phyloP scores from a whole-genome alignment of 768 basidiomycete genomes.

The Asterophora lycoperdoides region DNA sequence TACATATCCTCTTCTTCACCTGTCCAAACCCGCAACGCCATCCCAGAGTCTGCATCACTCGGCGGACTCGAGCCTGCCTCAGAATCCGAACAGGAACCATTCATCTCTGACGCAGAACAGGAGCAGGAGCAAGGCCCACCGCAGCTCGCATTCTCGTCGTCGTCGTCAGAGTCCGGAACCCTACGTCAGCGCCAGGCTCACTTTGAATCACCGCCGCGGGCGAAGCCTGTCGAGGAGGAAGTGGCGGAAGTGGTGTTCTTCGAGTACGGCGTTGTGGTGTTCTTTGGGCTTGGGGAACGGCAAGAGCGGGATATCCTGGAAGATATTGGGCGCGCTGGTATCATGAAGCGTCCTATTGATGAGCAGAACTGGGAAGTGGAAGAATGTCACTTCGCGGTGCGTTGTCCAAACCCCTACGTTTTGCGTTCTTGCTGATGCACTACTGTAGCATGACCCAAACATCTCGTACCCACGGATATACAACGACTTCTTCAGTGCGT shows the following conservation, averaged over 20 bases:
- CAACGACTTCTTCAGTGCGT: slow-evolving; percentile 93
- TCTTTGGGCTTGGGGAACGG: slow-evolving; percentile 78
- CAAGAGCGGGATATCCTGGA: slow-evolving; percentile 84
- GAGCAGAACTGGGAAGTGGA: slow-evolving; percentile 89
- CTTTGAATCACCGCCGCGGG: slow-evolving; percentile 11
- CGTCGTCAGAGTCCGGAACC: slow-evolving; percentile 6
- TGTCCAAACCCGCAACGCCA: slow-evolving; percentile 28
- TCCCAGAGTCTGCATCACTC: slow-evolving; percentile 6
- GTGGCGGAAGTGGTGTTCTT: slow-evolving; percentile 78
- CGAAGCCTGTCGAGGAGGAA: slow-evolving; percentile 36
- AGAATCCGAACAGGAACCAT: slow-evolving; percentile 3
- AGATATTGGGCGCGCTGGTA: slow-evolving; percentile 70
- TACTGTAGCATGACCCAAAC: slow-evolving; percentile 67
- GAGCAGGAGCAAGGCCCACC: slow-evolving; percentile 9
- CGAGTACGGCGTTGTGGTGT: slow-evolving; percentile 86
- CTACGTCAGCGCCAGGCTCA: slow-evolving; percentile 3
- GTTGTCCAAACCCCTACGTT: slow-evolving; percentile 19
- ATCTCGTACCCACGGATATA: slow-evolving; percentile 89
- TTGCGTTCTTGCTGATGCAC: background rate
- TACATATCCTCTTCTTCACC: slow-evolving; percentile 57
- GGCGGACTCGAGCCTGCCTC: background rate
- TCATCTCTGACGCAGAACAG: slow-evolving; percentile 9
- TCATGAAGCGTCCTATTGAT: slow-evolving; percentile 54
- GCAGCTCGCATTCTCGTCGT: background rate
- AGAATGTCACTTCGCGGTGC: slow-evolving; percentile 83